Base-by-base conservation (phyloP, 371 early-diverging fungal genomes). In the Paraphysoderma sedebokerense region DNA sequence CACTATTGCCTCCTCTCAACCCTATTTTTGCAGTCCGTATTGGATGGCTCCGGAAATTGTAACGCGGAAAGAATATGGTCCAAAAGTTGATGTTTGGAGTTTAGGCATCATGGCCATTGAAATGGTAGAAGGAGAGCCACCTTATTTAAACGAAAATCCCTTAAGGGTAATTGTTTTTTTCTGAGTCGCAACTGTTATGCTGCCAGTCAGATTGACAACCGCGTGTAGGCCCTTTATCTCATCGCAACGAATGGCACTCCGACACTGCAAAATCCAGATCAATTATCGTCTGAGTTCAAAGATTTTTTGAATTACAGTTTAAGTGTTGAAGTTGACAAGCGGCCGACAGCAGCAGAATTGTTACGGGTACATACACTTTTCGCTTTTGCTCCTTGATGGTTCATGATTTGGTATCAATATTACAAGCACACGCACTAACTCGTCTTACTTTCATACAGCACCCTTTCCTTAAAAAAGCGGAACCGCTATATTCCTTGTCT, bases 171-270 rank as follows among this genome's bases (percentile, higher is more conserved):
- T 44, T 35, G 29, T n/a, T 19, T 49, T 17, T 15, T 31, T 6
- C 8, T n/a, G 9, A 5, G 23, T 19, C 47, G n/a, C n/a, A n/a
- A 34, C n/a, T 34, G n/a, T 34, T 34, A n/a, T 34, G 34, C 34
- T 34, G 34, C 34, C 12, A 34, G n/a, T 12, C 34, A 34, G 12
- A 13, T 30, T 20, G 71, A 68, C 46, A 62, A 70, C 46, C 66
- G 65, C 13, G 57, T 70, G 26, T 59, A 73, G 53, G 95, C 95
- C 12, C 71, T 93, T 20, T 92, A 89, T 56, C 60, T 93, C 52
- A 93, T 93, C 67, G 92, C 92, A 7, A 93, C 92, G 33, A 95
- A 90, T 50, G 96, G 96, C 20, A 92, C 93, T 5, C 97, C 93
- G 13, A 71, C 72, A 44, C 62, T 96, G 12, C 84, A 92, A 62